Evolutionary conservation across 2,329 filamentous ascomycete species (phyloP).

Genomic region (Sclerotinia minor): DNA sequence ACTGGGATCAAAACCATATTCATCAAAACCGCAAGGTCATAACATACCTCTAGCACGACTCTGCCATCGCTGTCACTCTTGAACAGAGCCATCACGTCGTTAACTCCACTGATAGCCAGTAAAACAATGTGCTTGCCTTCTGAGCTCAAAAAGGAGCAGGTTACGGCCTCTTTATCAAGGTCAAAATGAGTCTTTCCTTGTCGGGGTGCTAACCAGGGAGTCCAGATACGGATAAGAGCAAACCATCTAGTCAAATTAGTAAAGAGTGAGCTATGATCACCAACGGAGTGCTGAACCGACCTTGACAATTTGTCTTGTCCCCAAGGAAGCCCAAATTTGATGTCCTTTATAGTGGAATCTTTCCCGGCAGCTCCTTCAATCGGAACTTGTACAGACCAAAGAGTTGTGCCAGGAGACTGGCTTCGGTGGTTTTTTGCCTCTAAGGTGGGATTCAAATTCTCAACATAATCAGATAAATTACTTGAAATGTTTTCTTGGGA

Average conservation of each 20-base stretch:
- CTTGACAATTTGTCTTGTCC: constrained; percentile 39
- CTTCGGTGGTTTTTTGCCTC: constrained; percentile 56
- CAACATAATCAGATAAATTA: constrained; percentile 51
- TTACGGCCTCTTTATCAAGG: constrained; percentile 73
- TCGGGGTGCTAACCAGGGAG: constrained; percentile 84
- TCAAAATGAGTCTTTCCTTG: constrained; percentile 70
- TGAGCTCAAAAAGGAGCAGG: constrained; percentile 73
- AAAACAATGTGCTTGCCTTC: constrained; percentile 75
- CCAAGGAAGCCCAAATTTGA: constrained; percentile 42
- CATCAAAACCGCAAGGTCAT: constrained; percentile 27
- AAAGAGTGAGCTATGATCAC: background rate
- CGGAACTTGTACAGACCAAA: constrained; percentile 66
- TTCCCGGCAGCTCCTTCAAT: constrained; percentile 58
- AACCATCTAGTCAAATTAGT: constrained; percentile 63
- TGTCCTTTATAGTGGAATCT: constrained; percentile 54
- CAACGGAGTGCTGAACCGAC: constrained; percentile 29
- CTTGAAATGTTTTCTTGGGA: constrained; percentile 34
- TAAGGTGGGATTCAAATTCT: constrained; percentile 57
- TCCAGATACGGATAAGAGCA: constrained; percentile 74
- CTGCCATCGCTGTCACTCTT: constrained; percentile 64
- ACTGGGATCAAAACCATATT: constrained; percentile 13
- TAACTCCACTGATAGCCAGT: constrained; percentile 73
- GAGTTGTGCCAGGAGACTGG: constrained; percentile 65
- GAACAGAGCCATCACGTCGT: constrained; percentile 69
- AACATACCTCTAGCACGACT: constrained; percentile 62